Evolutionary conservation across 2,329 filamentous ascomycete genomes (phyloP), one percentile per base, ranked within the genome.

Genomic region (Stylonectria norvegica): DNA sequence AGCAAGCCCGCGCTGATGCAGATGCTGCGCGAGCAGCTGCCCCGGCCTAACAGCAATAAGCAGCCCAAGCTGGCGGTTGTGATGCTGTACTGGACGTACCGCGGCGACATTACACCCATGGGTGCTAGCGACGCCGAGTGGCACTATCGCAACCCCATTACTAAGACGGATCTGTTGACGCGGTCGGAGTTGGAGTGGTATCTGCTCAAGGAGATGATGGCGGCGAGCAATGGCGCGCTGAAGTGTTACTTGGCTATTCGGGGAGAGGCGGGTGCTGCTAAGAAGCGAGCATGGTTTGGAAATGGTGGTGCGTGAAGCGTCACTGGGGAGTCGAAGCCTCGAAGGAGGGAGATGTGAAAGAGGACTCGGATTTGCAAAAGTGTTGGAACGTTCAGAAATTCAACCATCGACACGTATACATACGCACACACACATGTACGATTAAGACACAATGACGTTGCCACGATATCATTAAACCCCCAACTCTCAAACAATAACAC

Each of bases 141-240:
- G 55, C 50, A 58, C 36, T 58, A 54, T 36, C 45, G 43, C 17
- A 48, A 56, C 33, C 44, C 50, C 25, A 48, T 57, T 31, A 58
- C 50, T 27, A 55, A 56, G 40, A 54, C 53, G 3, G 55, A 58
- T 16, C 39, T 58, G 10, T 36, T 58, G 18, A 23, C 23, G 17
- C 52, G 49, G n/a, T 47, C 52, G 22, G 55, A 58, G 40, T 28
- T 47, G 9, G 55, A 58, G 34, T 58, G 55, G 55, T 48, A 48
- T 20, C 38, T 58, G 9, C 45, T 58, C 33, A 56, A 55, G 40
- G 55, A 58, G 44, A 57, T 58, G 47, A 55, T 58, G 49, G 37
- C 46, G 19, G 40, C 52, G 0, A 56, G 52, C 5, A 37, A 37
- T 19, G 55, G 54, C 3, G 46, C 51, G 1, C 43, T 57, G 40